Evolutionary conservation across 2,329 filamentous ascomycete species (phyloP).

Genomic region (Microsporum ferrugineum): DNA sequence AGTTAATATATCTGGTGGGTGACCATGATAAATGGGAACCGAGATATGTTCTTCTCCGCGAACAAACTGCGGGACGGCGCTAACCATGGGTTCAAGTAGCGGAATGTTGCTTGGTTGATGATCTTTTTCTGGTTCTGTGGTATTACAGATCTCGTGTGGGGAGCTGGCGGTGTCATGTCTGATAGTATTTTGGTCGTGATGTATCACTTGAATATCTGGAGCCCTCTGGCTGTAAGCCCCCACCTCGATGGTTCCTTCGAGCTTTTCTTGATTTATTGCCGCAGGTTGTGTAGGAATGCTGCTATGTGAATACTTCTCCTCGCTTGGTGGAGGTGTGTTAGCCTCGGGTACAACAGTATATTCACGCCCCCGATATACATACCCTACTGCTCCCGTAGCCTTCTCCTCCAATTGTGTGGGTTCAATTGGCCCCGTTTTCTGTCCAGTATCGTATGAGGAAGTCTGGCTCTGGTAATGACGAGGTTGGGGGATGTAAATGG

Average conservation of each 20-base stretch:
- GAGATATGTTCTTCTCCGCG: conserved; percentile 34
- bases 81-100: conserved; percentile 13
- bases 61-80: conserved; percentile 36
- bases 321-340: neutral
- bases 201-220: neutral
- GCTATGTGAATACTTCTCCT: neutral
- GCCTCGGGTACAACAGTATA: neutral
- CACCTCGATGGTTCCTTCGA: neutral
- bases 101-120: neutral
- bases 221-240: neutral
- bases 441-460: neutral
- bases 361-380: neutral
- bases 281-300: neutral
- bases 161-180: neutral
- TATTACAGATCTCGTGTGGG: neutral
- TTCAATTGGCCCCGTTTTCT: neutral
- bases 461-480: neutral
- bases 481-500: neutral
- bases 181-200: neutral
- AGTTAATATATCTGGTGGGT: neutral
- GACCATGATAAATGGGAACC: conserved; percentile 10
- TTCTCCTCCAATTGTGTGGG: neutral
- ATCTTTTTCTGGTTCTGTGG: neutral
- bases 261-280: neutral
- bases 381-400: neutral